Base-by-base conservation (phyloP, 208 protist genomes). In the Trypanosoma vivax region DNA sequence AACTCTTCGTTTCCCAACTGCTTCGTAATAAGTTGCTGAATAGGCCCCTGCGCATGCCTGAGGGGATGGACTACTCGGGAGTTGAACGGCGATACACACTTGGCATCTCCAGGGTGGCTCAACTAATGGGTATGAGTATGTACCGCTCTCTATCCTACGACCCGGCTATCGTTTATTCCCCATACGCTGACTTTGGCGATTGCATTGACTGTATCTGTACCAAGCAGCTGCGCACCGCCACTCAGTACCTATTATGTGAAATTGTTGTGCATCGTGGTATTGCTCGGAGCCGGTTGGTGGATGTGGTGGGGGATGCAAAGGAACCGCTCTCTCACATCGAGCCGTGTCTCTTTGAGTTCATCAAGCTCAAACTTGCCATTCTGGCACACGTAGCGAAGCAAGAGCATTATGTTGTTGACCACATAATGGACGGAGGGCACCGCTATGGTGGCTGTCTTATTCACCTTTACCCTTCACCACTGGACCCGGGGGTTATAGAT, bases 81-180 rank as follows among this genome's bases (percentile, higher is more conserved):
- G 80, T 92, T 28, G 85, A 92, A 60, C 67, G 79, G 18, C 78
- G 85, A 25, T 92, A 92, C 67, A 88, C 79, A 23, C 41, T 87
- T 3, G 79, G 79, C 34, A 79, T 89, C 27, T 46, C 76, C 10
- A 83, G 84, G 61, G 85, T 89, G 16, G 81, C 79, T 6, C 78
- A 88, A 62, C 80, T 72, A 28, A 86, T 92, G 80, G 84, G 80
- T 18, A 89, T 87, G 84, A 87, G 80, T 63, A 89, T 88, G 80
- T 92, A 92, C 65, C 70, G 73, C 56, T 76, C 79, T 1, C 60
- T 73, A 16, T 82, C 77, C 30, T 89, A 86, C 54, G 81, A 89
- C 6, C 85, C 85, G 0, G 34, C 75, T 24, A 68, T 92, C n/a
- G 74, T 92, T 50, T 83, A 92, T 70, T 85, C 76, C 7, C 73